Base-by-base conservation (phyloP, 1,284 basidiomycete species). In the Malassezia restricta region DNA sequence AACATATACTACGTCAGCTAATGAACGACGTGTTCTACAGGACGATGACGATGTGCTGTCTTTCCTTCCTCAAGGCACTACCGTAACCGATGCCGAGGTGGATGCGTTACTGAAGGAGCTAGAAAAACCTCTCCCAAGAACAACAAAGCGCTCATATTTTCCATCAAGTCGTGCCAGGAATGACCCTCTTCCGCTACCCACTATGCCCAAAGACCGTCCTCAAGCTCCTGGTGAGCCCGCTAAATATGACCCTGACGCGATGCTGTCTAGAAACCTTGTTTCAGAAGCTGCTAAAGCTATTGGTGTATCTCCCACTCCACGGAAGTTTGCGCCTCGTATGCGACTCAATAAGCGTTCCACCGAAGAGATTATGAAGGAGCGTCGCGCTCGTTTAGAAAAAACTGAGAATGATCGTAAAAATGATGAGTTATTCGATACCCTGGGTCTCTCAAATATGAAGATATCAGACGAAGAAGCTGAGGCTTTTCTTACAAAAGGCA, bases 381-480 rank as follows among this genome's bases (percentile, higher is more conserved):
- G 43, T 8, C 56, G 41, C 1, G 40, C 14, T 14, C 47, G 43
- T 11, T 30, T 43, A 32, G 56, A 50, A 6, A 39, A 24, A 20
- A 61, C 68, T 37, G 58, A 58, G 35, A 29, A 55, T 30, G 51
- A 49, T 20, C 56, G 55, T 15, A 57, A 56, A 33, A 62, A 59
- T 32, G 68, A 71, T 35, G 66, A 69, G 24, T 58, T 73, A 3
- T 63, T 73, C 17, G 63, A 62, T 1, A 63, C 55, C 8, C 51
- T 73, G 4, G 70, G 70, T 2, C 56, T 73, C 3, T 55, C 49
- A 35, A 61, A 73, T 32, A 52, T 64, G 15, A 57, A 61, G 33
- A 54, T 73, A n/a, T 56, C 46, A 9, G 67, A 64, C 9, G 63
- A 59, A 33, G 64, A 70, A 43, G 65, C 64, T 15, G 67, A 73